Evolutionary conservation across 2,329 filamentous ascomycete species (phyloP).

Genomic region (Grosmannia clavigera): DNA sequence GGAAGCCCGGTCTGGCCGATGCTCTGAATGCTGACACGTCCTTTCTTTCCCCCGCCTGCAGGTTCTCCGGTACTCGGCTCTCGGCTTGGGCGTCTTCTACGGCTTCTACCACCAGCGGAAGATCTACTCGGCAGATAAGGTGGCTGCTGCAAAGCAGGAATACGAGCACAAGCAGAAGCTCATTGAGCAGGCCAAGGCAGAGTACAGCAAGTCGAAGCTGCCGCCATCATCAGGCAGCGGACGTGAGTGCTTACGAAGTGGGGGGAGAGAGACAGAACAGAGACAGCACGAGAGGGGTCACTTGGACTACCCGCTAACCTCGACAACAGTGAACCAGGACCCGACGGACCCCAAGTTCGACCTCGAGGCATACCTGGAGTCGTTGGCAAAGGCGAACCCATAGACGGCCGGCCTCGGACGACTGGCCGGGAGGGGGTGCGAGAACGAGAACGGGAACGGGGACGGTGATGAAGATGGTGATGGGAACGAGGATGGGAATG

Average conservation of each 20-base stretch:
- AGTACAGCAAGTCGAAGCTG: slow-evolving; percentile 68
- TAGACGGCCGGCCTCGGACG: slow-evolving; percentile 18
- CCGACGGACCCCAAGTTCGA: slow-evolving; percentile 84
- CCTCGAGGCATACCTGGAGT: slow-evolving; percentile 69
- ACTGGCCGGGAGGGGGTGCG: background rate
- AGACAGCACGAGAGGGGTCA: background rate
- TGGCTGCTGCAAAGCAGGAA: slow-evolving; percentile 61
- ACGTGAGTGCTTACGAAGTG: slow-evolving; percentile 18
- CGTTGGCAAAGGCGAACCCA: slow-evolving; percentile 42
- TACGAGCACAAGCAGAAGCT: slow-evolving; percentile 84
- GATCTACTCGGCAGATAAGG: slow-evolving; percentile 60
- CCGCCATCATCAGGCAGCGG: slow-evolving; percentile 20
- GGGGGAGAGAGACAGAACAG: slow-evolving; percentile 13
- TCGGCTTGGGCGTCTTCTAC: slow-evolving; percentile 86
- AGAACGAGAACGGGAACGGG: background rate
- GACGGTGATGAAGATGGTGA: no score
- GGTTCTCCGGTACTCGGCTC: slow-evolving; percentile 95
- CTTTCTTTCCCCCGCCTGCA: slow-evolving; percentile 25
- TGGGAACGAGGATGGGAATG: no score
- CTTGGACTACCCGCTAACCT: background rate
- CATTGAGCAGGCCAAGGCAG: slow-evolving; percentile 86
- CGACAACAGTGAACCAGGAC: slow-evolving; percentile 30
- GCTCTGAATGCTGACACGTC: background rate
- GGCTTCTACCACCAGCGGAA: slow-evolving; percentile 86
- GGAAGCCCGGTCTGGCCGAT: background rate